Conservation (phyloP, 352 stramenopile genomes). For the Phytophthora fragariae region DNA sequence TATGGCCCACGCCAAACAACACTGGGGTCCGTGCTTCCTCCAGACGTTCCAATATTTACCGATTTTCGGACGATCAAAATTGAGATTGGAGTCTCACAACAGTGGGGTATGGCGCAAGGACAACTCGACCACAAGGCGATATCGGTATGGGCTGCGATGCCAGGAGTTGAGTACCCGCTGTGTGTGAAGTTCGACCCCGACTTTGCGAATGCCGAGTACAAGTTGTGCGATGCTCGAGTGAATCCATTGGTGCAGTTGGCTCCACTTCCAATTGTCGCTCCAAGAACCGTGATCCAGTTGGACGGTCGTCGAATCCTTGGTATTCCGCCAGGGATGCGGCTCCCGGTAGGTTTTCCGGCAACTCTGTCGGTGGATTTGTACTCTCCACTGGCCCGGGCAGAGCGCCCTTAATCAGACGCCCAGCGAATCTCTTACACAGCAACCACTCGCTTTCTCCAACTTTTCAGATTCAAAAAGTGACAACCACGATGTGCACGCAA, state of each 20-base stretch:
- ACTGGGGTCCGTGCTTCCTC: conserved; percentile 41
- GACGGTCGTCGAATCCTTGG: conserved; percentile 48
- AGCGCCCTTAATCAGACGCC: conserved; percentile 27
- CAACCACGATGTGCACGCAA: neutral
- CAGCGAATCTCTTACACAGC: conserved; percentile 11
- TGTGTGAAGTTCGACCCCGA: conserved; percentile 47
- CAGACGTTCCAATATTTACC: conserved; percentile 43
- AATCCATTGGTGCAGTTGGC: conserved; percentile 37
- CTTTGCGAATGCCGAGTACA: conserved; percentile 50
- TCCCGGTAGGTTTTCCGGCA: conserved; percentile 37
- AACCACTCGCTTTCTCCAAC: no score
- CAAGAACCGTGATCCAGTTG: conserved; percentile 45
- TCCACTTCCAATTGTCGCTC: conserved; percentile 44
- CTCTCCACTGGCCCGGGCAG: conserved; percentile 38
- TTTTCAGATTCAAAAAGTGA: no score
- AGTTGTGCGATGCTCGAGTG: conserved; percentile 49
- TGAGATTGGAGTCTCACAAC: conserved; percentile 47
- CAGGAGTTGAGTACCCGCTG: conserved; percentile 53
- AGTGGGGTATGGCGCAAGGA: conserved; percentile 44
- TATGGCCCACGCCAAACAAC: conserved; percentile 41
- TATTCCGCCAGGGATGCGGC: conserved; percentile 43
- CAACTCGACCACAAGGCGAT: conserved; percentile 51
- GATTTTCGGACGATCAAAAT: conserved; percentile 49
- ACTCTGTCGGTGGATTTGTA: conserved; percentile 53
- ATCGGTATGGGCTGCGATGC: conserved; percentile 42